Evolutionary conservation across 768 basidiomycete genomes (phyloP), one percentile per base, ranked within the genome.

Genomic region (Erythrobasidium yunnanense): DNA sequence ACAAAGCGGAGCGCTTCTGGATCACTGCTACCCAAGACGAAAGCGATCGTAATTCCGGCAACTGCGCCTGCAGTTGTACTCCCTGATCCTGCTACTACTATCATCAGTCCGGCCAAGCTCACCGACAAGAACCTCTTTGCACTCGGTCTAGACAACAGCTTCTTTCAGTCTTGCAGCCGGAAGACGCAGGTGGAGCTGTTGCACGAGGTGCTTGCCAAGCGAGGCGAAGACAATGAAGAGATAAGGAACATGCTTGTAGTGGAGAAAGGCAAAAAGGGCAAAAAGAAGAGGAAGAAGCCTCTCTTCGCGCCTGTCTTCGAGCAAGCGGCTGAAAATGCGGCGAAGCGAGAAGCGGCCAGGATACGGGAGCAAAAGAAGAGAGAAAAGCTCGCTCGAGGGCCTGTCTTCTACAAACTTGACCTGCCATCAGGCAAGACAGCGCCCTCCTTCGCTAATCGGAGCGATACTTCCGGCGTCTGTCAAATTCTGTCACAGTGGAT

Each of bases 281-380:
- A 56, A n/a, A 63, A 51, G 60, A 33, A 8, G 18, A 63, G 38
- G 60, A 33, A 8, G 30, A 49, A 51, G 32, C 22, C 47, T 18
- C 27, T 23, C 23, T 63, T 63, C 30, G 60, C 60, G 15, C 60
- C 60, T 32, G 60, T 63, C 7, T 63, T 63, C 47, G 60, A 63
- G 23, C 27, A 63, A 23, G 60, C 60, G 6, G 60, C 60, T 29
- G 46, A 29, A 13, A 51, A 63, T 63, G 60, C 49, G 20, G 60
- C 60, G 3, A 63, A 63, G 25, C 27, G 47, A 34, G 47, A 63
- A 25, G 60, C 49, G 30, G 38, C 29, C 27, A 20, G 32, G 22
- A 23, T 23, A 35, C 30, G 52, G 22, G 52, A 54, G 32, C 30
- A 55, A 35, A 53, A 66, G n/a, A 66, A 54, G 50, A 34, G 33